A percentile compares a stretch with the other conserved stretches of the same genome.
These are phyloP conservation scores for Mycogone perniciosa DNA, from an alignment of 2,329 filamentous ascomycete species.

Conservation along the genomic window DNA sequence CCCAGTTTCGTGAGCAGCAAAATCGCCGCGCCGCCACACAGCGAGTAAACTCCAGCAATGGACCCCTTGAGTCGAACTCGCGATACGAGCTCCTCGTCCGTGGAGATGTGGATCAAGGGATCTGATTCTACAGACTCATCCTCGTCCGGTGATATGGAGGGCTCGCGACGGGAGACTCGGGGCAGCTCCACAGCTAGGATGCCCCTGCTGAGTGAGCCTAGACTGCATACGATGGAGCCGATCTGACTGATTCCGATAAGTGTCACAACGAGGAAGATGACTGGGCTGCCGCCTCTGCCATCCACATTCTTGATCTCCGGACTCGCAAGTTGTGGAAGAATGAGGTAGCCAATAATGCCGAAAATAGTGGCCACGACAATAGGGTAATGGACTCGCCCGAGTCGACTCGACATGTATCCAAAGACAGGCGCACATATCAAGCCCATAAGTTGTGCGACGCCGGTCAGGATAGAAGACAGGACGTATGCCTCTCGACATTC, in stretches of 20 bases:
- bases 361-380: conserved; percentile 64
- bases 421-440: conserved; percentile 81
- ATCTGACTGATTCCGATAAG: conserved; percentile 91
- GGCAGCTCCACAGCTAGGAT: conserved; percentile 53
- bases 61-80: conserved; percentile 73
- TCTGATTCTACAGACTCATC: conserved; percentile 37
- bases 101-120: conserved; percentile 31
- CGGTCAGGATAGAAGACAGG: conserved; percentile 78
- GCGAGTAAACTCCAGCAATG: conserved; percentile 89
- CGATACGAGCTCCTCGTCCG: conserved; percentile 32
- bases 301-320: conserved; percentile 63
- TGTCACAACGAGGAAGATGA: conserved; percentile 69
- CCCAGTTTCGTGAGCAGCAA: conserved; percentile 86
- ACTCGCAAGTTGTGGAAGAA: conserved; percentile 69
- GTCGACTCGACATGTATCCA: conserved; percentile 72
- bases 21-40: conserved; percentile 85
- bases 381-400: conserved; percentile 62
- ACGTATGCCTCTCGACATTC: conserved; percentile 84
- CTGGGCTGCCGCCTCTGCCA: conserved; percentile 59
- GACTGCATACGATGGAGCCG: conserved; percentile 88
- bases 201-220: conserved; percentile 79
- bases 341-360: conserved; percentile 71
- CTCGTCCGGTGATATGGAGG: conserved; percentile 29
- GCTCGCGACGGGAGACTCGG: conserved; percentile 18
- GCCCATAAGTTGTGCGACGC: conserved; percentile 80